These are phyloP conservation scores for Fusarium ambrosium DNA, from an alignment of 2,329 filamentous ascomycete genomes.

Conservation along the genomic window DNA sequence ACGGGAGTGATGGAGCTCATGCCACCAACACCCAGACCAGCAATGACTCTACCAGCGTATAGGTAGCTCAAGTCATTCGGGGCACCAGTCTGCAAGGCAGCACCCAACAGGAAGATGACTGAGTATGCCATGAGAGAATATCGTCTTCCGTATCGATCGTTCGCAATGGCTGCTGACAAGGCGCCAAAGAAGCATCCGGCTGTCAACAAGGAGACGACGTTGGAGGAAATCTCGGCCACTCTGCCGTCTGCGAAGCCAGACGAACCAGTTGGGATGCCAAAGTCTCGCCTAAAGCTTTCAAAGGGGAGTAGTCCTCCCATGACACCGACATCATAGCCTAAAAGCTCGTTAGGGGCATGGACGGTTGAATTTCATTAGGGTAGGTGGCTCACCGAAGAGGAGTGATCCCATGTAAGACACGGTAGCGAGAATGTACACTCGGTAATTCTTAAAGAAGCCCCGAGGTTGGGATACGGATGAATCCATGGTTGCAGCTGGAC, in stretches of 20 bases:
- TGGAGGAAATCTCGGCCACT: background rate
- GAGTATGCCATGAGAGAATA: slow-evolving; percentile 6
- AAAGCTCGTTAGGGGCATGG: background rate
- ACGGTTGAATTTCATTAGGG: background rate
- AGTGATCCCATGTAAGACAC: slow-evolving; percentile 8
- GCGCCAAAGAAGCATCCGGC: background rate
- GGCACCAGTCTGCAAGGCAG: slow-evolving; percentile 4
- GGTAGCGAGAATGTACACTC: slow-evolving; percentile 2
- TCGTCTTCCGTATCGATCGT: slow-evolving; percentile 5
- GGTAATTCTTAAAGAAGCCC: slow-evolving; percentile 3
- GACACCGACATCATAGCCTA: background rate
- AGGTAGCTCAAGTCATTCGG: background rate
- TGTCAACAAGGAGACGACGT: slow-evolving; percentile 2
- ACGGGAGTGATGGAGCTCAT: slow-evolving; percentile 43
- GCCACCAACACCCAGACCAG: slow-evolving; percentile 42
- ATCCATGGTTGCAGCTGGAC: background rate
- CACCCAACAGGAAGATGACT: background rate
- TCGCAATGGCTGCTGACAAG: background rate
- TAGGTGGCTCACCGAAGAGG: background rate
- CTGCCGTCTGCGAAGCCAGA: slow-evolving; percentile 2
- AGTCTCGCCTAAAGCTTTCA: background rate
- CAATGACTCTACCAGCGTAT: background rate
- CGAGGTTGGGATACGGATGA: background rate
- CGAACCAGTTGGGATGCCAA: background rate
- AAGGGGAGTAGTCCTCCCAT: background rate